These are phyloP conservation scores for Leishmania gerbilli DNA, from an alignment of 208 protist species.

Conservation along the genomic window DNA sequence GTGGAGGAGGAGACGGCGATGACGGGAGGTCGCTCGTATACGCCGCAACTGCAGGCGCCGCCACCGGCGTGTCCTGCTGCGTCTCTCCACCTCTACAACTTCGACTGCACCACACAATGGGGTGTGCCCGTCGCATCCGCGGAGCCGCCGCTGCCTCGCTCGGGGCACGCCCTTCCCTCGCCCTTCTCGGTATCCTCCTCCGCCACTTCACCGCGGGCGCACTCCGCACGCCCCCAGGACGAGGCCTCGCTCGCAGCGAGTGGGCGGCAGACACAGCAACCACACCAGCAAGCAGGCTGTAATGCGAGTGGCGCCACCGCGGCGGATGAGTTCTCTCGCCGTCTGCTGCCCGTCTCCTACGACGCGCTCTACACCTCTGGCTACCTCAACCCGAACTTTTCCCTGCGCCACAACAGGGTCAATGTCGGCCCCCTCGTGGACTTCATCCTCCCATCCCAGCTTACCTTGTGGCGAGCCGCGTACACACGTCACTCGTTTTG, in stretches of 20 bases:
- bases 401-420: conserved; percentile 41
- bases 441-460: conserved; percentile 24
- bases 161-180: background rate
- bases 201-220: background rate
- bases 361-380: conserved; percentile 49
- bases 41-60: background rate
- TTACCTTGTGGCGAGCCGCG: conserved; percentile 40
- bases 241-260: background rate
- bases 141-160: conserved; percentile 3
- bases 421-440: conserved; percentile 57
- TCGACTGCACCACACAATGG: conserved; percentile 33
- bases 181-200: background rate
- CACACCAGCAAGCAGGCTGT: conserved; percentile 3
- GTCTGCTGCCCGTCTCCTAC: conserved; percentile 40
- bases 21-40: background rate
- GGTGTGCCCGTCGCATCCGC: too few species aligned
- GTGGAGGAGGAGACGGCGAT: background rate
- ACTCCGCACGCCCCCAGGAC: background rate
- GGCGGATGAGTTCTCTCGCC: conserved; percentile 20
- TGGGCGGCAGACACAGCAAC: background rate
- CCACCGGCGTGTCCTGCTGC: background rate
- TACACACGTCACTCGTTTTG: conserved; percentile 56
- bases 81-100: conserved; percentile 8
- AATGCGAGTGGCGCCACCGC: background rate
- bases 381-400: conserved; percentile 59